Evolutionary conservation across 2,329 filamentous ascomycete species (phyloP).

Genomic region (Blastomyces gilchristii): DNA sequence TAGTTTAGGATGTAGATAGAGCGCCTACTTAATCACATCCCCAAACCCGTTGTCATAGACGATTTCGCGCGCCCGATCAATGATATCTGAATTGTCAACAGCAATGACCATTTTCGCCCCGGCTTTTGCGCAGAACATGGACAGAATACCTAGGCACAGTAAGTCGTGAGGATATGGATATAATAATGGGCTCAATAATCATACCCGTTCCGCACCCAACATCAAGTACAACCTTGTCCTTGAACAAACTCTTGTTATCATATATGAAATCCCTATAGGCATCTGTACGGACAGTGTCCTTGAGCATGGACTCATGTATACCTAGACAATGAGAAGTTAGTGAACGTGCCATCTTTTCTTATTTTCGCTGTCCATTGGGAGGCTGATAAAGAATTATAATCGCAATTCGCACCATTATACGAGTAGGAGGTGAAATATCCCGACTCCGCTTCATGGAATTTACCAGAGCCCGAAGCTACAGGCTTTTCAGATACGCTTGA

Average conservation of each 20-base stretch:
- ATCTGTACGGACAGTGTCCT: conserved; percentile 77
- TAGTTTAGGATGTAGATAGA: not conserved
- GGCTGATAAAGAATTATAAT: not conserved
- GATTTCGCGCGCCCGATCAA: conserved; percentile 75
- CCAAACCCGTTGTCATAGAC: conserved; percentile 69
- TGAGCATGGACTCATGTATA: conserved; percentile 94
- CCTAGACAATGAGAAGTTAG: conserved; percentile 40
- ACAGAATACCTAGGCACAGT: conserved; percentile 61
- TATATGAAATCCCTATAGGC: conserved; percentile 94
- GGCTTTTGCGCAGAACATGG: conserved; percentile 88
- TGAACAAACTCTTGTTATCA: conserved; percentile 76
- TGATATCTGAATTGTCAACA: conserved; percentile 86
- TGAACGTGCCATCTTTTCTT: not conserved
- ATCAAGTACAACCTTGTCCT: conserved; percentile 76
- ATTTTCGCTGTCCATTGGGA: not conserved
- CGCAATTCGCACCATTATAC: conserved; percentile 45
- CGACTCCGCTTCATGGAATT: conserved; percentile 44
- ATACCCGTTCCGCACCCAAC: conserved; percentile 70
- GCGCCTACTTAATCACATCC: conserved; percentile 54
- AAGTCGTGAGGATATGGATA: not conserved
- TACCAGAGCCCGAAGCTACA: conserved; percentile 17
- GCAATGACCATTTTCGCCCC: conserved; percentile 79
- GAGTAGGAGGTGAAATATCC: conserved; percentile 57
- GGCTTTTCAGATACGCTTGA: conserved; percentile 22
- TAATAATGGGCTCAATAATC: conserved; percentile 13